These are phyloP conservation scores for Haplographium delicatum DNA, from an alignment of 495 filamentous ascomycete species.

Conservation along the genomic window DNA sequence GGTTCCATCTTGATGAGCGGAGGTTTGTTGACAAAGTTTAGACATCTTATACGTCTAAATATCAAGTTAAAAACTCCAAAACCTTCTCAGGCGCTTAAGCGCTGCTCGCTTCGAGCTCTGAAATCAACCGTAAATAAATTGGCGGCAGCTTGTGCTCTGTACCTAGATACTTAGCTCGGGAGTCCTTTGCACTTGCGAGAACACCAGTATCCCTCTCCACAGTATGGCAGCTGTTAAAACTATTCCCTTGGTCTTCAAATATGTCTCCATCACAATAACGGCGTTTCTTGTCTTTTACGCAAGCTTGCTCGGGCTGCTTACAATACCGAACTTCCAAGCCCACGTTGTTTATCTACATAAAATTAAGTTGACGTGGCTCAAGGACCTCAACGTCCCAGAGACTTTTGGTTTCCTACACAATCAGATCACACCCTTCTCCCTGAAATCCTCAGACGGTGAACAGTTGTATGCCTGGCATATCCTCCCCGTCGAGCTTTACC, in stretches of 20 bases:
- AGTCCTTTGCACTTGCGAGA: too few relatives aligned
- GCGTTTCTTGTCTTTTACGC: conserved; percentile 32
- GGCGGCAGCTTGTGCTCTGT: too few relatives aligned
- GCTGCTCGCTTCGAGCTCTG: too few relatives aligned
- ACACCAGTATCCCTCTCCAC: too few relatives aligned
- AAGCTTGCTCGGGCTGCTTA: conserved; percentile 38
- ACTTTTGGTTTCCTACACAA: conserved; percentile 73
- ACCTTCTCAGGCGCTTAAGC: too few relatives aligned
- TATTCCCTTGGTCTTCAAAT: conserved; percentile 26
- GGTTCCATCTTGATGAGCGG: too few relatives aligned
- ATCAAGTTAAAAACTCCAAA: too few relatives aligned
- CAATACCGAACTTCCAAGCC: conserved; percentile 38
- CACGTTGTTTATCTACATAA: conserved; percentile 71
- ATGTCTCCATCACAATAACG: conserved; percentile 28
- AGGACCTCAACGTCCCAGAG: conserved; percentile 65
- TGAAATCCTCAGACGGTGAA: conserved; percentile 49
- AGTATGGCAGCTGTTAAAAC: conserved; percentile 11
- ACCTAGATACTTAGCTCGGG: too few relatives aligned
- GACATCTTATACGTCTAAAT: too few relatives aligned
- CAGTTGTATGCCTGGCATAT: conserved; percentile 68
- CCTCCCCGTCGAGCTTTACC: conserved; percentile 56
- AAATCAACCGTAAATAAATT: too few relatives aligned
- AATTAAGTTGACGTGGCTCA: conserved; percentile 62
- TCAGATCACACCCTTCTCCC: conserved; percentile 61
- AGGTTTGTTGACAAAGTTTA: too few relatives aligned